Evolutionary conservation across 495 filamentous ascomycete genomes (phyloP).

Genomic region (Penicillium dipodomyicola): DNA sequence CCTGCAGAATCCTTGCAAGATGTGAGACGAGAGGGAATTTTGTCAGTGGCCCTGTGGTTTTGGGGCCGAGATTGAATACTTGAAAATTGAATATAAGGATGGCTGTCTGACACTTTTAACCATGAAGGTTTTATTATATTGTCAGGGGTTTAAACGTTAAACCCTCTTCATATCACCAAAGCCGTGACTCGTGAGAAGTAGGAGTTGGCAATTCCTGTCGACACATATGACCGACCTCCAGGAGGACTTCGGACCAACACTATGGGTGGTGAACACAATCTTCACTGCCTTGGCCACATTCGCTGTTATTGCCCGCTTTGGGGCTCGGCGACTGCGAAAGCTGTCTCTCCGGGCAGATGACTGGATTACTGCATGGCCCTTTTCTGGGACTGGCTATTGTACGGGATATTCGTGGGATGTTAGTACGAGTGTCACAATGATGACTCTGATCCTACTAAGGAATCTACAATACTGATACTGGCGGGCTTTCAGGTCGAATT

Average conservation of each 20-base stretch:
- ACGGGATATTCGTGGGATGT: not conserved
- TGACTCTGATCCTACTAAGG: not conserved
- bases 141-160: not conserved
- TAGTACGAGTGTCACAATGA: not conserved
- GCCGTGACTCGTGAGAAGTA: not conserved
- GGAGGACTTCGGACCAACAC: not conserved
- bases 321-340: not conserved
- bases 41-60: not conserved
- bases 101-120: not conserved
- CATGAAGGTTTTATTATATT: not conserved
- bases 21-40: not conserved
- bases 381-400: not conserved
- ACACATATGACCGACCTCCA: not conserved
- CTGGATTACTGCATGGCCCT: conserved; percentile 3
- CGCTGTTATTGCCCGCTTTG: not conserved
- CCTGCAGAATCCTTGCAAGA: too few relatives aligned
- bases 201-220: not conserved
- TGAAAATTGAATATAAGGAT: not conserved
- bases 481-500: not conserved
- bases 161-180: not conserved
- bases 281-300: conserved; percentile 5
- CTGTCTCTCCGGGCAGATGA: conserved; percentile 1
- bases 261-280: conserved; percentile 8
- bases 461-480: not conserved
- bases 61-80: not conserved